phyloP scores from a whole-genome alignment of 805 yeast genomes.

The Torulaspora gathmanii region DNA sequence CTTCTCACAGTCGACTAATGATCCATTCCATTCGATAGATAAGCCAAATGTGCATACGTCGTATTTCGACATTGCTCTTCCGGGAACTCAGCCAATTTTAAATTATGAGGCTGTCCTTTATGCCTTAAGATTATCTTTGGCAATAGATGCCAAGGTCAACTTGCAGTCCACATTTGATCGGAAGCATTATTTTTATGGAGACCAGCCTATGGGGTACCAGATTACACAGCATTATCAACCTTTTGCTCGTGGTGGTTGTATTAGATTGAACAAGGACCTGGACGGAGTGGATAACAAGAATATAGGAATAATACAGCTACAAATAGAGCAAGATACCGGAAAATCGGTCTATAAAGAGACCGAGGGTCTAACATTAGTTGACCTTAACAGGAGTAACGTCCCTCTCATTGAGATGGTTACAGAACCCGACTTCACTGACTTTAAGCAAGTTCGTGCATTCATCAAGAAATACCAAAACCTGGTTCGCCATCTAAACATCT shows the following conservation, averaged over 20 bases:
- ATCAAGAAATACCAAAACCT: slow-evolving; percentile 74
- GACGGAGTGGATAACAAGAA: slow-evolving; percentile 50
- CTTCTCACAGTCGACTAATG: slow-evolving; percentile 57
- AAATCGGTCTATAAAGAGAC: slow-evolving; percentile 54
- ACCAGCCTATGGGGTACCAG: slow-evolving; percentile 94
- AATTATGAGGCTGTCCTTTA: slow-evolving; percentile 68
- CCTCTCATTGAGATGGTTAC: slow-evolving; percentile 92
- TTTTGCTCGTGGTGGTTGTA: slow-evolving; percentile 60
- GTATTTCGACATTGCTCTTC: slow-evolving; percentile 78
- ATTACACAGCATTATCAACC: slow-evolving; percentile 87
- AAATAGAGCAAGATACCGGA: slow-evolving; percentile 94
- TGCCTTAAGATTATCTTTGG: slow-evolving; percentile 69
- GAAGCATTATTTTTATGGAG: slow-evolving; percentile 94
- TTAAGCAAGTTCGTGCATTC: slow-evolving; percentile 69
- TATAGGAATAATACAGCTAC: slow-evolving; percentile 72
- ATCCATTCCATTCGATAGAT: slow-evolving; percentile 42
- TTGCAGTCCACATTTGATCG: slow-evolving; percentile 70
- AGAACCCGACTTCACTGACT: slow-evolving; percentile 69
- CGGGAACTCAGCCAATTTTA: slow-evolving; percentile 85
- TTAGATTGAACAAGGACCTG: slow-evolving; percentile 44
- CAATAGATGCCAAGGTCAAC: slow-evolving; percentile 58
- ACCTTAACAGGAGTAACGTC: slow-evolving; percentile 76
- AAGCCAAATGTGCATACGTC: slow-evolving; percentile 68
- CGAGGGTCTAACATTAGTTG: slow-evolving; percentile 46
- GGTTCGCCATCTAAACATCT: slow-evolving; percentile 62